A percentile compares a stretch with the other conserved stretches of the same genome.
These are phyloP conservation scores for Solanum medicagineum DNA, from an alignment of 257 asterid species.

Conservation along the genomic window DNA sequence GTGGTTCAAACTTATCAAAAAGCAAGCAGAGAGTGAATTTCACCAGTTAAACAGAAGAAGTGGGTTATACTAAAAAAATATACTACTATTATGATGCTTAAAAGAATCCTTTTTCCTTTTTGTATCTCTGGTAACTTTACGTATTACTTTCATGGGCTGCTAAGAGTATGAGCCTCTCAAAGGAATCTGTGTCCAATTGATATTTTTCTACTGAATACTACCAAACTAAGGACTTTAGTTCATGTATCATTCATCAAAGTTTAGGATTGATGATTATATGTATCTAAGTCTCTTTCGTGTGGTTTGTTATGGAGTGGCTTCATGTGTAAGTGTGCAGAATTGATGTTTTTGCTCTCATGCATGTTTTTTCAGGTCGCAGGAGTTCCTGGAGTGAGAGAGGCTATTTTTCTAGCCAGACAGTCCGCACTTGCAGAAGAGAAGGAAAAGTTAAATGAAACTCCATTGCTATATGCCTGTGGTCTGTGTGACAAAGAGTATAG, in stretches of 20 bases:
- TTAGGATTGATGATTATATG: neutral
- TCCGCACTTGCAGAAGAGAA: slow-evolving; percentile 69
- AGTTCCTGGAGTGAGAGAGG: slow-evolving; percentile 91
- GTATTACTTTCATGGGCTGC: neutral
- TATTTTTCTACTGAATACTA: neutral
- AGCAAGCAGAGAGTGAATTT: neutral
- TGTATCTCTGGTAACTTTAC: neutral
- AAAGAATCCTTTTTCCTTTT: neutral
- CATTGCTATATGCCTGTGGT: slow-evolving; percentile 73
- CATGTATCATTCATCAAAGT: neutral
- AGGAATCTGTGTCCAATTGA: neutral
- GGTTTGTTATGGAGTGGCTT: neutral
- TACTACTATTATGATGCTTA: neutral
- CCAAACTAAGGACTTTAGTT: neutral
- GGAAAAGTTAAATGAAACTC: slow-evolving; percentile 44
- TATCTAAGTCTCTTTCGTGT: neutral
- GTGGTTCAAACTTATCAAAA: neutral
- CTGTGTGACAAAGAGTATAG: slow-evolving; percentile 77
- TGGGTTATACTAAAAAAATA: neutral
- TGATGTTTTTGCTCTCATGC: neutral
- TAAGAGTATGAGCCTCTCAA: neutral
- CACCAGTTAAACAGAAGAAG: neutral
- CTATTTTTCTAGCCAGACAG: slow-evolving; percentile 68
- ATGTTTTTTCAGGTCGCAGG: slow-evolving; percentile 67
- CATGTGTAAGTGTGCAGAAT: neutral